Conservation (phyloP, 768 basidiomycete species). For the Cystofilobasidium macerans region DNA sequence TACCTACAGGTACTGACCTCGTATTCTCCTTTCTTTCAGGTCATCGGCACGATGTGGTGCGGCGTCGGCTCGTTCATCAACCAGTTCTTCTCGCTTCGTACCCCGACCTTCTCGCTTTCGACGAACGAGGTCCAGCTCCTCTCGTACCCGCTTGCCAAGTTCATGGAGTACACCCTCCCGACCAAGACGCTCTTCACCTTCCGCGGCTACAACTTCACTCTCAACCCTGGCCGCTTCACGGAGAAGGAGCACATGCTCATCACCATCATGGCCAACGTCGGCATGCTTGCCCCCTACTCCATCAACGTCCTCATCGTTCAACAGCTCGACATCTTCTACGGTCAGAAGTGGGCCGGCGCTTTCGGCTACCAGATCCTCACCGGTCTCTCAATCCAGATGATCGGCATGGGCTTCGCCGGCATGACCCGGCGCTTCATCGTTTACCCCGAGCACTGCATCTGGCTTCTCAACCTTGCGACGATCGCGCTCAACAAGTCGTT, state of each 20-base stretch:
- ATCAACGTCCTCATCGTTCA: conserved; percentile 31
- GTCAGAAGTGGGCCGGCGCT: conserved; percentile 33
- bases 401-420: conserved; percentile 31
- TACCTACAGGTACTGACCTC: background rate
- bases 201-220: conserved; percentile 17
- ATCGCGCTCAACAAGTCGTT: conserved; percentile 36
- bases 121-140: conserved; percentile 24
- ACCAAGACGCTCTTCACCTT: conserved; percentile 9
- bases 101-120: conserved; percentile 13
- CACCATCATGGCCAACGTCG: conserved; percentile 20
- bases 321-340: conserved; percentile 31
- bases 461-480: conserved; percentile 33
- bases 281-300: conserved; percentile 27
- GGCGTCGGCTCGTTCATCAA: conserved; percentile 29
- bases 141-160: conserved; percentile 16
- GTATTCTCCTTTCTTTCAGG: too few relatives aligned
- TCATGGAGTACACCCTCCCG: conserved; percentile 15
- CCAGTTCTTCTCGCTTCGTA: conserved; percentile 28
- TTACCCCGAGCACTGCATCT: conserved; percentile 30
- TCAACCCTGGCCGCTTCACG: conserved; percentile 29
- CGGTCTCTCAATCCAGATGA: conserved; percentile 28
- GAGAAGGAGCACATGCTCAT: conserved; percentile 27
- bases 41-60: conserved; percentile 25
- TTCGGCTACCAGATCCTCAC: conserved; percentile 30
- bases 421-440: conserved; percentile 31